Evolutionary conservation across 2,329 filamentous ascomycete genomes (phyloP).

Genomic region (Penicillium sp.): DNA sequence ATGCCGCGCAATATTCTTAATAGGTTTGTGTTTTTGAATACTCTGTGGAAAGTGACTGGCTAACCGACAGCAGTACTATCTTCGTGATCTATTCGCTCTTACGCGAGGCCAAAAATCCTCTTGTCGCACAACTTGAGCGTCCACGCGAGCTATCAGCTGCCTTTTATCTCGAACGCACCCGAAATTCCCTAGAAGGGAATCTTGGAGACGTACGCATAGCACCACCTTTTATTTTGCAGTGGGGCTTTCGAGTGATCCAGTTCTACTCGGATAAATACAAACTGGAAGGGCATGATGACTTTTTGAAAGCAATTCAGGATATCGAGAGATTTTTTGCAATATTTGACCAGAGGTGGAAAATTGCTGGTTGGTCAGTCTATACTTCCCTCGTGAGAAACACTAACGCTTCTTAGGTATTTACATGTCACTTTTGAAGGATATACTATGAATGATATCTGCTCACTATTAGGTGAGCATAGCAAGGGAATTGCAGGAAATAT

Average conservation of each 20-base stretch:
- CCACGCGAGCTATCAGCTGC: not conserved
- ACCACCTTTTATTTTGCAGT: not conserved
- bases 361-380: not conserved
- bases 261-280: not conserved
- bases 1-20: constrained; percentile 12
- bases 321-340: not conserved
- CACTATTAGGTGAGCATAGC: not conserved
- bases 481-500: not conserved
- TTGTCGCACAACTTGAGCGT: not conserved
- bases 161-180: not conserved
- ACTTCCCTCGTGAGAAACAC: not conserved
- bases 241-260: not conserved
- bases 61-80: not conserved
- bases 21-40: not conserved
- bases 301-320: not conserved
- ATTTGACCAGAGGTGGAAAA: not conserved
- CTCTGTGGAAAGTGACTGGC: not conserved
- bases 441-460: not conserved
- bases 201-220: not conserved
- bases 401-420: not conserved
- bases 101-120: not conserved
- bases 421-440: not conserved
- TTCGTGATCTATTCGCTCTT: not conserved
- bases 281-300: not conserved
- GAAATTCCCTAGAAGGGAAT: not conserved